Conservation (phyloP, 495 filamentous ascomycete species). For the Podospora pseudocomata region DNA sequence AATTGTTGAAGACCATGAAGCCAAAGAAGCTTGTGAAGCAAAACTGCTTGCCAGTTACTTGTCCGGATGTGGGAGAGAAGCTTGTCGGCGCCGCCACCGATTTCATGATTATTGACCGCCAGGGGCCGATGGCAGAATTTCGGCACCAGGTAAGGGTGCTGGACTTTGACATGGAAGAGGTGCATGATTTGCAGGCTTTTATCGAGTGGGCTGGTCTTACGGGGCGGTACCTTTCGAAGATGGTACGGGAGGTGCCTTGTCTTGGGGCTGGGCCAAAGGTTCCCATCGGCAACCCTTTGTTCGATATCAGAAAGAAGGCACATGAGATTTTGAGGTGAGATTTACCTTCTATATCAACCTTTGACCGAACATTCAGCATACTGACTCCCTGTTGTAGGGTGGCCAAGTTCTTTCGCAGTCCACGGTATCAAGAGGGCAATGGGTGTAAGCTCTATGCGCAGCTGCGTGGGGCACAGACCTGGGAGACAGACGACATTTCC, state of each 20-base stretch:
- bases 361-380: slow-evolving; percentile 5
- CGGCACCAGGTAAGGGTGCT: slow-evolving; percentile 28
- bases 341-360: not conserved
- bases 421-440: slow-evolving; percentile 19
- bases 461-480: slow-evolving; percentile 25
- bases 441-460: slow-evolving; percentile 29
- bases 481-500: slow-evolving; percentile 35
- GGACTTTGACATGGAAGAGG: slow-evolving; percentile 37
- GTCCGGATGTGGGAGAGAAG: too few species aligned
- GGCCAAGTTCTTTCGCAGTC: slow-evolving; percentile 35
- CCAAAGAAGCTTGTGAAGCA: too few species aligned
- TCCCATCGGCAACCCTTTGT: slow-evolving; percentile 23
- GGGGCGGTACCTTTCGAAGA: slow-evolving; percentile 33
- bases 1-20: too few species aligned
- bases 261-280: slow-evolving; percentile 22
- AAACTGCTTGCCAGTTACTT: not conserved
- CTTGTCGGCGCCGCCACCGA: not conserved
- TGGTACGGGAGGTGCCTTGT: slow-evolving; percentile 33
- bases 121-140: slow-evolving; percentile 28
- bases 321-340: slow-evolving; percentile 36
- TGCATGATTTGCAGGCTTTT: slow-evolving; percentile 32
- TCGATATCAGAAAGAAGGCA: slow-evolving; percentile 33
- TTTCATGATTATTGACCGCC: slow-evolving; percentile 40
- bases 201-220: slow-evolving; percentile 32
- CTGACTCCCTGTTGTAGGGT: slow-evolving; percentile 13